A percentile compares a stretch with the other conserved stretches of the same genome.
Conservation (phyloP, 2,329 filamentous ascomycete species). For the Aspergillus sp. region DNA sequence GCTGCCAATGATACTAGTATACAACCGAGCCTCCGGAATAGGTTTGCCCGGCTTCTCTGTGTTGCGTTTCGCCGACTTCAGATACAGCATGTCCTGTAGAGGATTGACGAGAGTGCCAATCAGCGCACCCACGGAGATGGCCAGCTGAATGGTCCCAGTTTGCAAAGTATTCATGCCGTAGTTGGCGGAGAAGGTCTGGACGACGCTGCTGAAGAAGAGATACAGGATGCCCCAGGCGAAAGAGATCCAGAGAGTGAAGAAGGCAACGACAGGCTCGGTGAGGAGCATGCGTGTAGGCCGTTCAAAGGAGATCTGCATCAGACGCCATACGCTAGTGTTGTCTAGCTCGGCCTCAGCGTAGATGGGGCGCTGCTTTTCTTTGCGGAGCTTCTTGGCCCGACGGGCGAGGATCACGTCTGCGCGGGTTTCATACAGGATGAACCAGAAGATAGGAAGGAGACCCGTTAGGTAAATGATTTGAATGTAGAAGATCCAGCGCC, state of each 20-base stretch:
- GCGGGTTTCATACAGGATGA: conserved; percentile 46
- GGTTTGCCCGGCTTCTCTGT: conserved; percentile 40
- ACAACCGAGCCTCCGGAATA: conserved; percentile 47
- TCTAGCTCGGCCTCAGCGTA: conserved; percentile 31
- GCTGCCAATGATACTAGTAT: conserved; percentile 45
- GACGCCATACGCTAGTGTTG: conserved; percentile 24
- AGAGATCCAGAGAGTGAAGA: conserved; percentile 48
- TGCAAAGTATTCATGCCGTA: conserved; percentile 39
- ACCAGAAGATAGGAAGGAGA: conserved; percentile 43
- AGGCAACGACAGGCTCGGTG: conserved; percentile 46
- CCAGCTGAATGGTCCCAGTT: conserved; percentile 44
- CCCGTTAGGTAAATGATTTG: conserved; percentile 49
- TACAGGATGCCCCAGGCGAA: conserved; percentile 50
- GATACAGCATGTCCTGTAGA: conserved; percentile 37
- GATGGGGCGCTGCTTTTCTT: conserved; percentile 34
- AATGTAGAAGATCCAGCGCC: conserved; percentile 50
- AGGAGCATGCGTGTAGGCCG: conserved; percentile 42
- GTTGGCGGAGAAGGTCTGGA: conserved; percentile 42
- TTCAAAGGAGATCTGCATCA: conserved; percentile 44
- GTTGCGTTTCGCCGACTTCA: conserved; percentile 28
- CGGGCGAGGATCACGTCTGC: conserved; percentile 44
- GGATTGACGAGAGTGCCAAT: conserved; percentile 46
- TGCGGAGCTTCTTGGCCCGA: conserved; percentile 43
- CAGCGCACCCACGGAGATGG: conserved; percentile 45
- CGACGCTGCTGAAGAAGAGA: conserved; percentile 45